Conservation (phyloP, 2,329 filamentous ascomycete species). For the Rhinocladiella mackenziei region DNA sequence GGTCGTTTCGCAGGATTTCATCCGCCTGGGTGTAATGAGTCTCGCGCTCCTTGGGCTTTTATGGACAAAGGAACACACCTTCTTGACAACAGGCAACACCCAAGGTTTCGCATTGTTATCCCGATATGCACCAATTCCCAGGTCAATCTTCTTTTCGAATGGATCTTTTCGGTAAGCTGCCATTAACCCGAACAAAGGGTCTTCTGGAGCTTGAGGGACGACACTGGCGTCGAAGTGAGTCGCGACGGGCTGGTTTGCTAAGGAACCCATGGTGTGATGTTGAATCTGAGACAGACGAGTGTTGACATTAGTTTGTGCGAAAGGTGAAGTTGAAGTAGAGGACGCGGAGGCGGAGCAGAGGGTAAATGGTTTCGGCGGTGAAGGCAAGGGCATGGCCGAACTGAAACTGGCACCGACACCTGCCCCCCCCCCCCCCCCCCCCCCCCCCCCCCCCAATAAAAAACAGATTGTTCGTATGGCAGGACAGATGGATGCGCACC, state of each 20-base stretch:
- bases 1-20: constrained; percentile 80
- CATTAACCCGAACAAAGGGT: constrained; percentile 91
- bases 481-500: constrained; percentile 5
- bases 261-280: constrained; percentile 64
- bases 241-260: constrained; percentile 5
- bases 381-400: constrained; percentile 17
- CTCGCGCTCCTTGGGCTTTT: not conserved
- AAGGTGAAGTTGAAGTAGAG: constrained; percentile 31
- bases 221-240: constrained; percentile 71
- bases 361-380: constrained; percentile 13
- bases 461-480: no score
- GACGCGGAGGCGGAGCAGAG: constrained; percentile 3
- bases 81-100: constrained; percentile 93
- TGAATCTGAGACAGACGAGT: constrained; percentile 58
- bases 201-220: constrained; percentile 88
- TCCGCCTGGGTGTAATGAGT: constrained; percentile 63
- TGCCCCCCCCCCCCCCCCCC: no score
- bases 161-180: constrained; percentile 79
- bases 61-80: constrained; percentile 56
- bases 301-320: constrained; percentile 38
- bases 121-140: constrained; percentile 92
- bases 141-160: constrained; percentile 76
- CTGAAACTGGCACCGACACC: no score
- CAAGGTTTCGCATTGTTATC: constrained; percentile 95
- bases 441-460: no score